phyloP scores from a whole-genome alignment of 2,329 filamentous ascomycete species.

The Sporothrix protearum region DNA sequence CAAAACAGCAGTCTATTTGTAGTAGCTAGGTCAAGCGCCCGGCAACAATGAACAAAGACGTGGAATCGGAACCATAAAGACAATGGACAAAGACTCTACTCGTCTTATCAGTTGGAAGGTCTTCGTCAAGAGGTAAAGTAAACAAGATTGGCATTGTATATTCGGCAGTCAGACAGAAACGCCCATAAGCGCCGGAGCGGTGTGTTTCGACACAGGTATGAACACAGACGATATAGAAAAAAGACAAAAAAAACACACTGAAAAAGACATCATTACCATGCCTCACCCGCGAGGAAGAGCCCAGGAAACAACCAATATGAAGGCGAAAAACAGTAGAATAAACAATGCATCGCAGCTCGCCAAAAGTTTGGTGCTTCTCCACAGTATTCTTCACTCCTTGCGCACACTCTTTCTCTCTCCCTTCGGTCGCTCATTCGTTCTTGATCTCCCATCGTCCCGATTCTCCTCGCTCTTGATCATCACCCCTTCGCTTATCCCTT shows the following conservation, averaged over 20 bases:
- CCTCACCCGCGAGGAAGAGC: conserved; percentile 17
- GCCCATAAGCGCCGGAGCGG: conserved; percentile 15
- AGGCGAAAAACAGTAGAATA: background rate
- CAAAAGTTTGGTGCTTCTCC: background rate
- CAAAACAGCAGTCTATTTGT: background rate
- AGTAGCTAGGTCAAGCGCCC: background rate
- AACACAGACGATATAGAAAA: conserved; percentile 5
- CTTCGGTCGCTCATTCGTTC: background rate
- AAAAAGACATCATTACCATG: conserved; percentile 10
- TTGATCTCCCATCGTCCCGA: background rate
- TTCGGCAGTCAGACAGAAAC: conserved; percentile 6
- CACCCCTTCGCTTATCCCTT: background rate
- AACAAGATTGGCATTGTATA: background rate
- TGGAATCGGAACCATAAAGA: background rate
- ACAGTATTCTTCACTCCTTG: background rate
- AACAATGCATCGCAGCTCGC: background rate
- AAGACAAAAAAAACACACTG: background rate
- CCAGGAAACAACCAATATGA: background rate
- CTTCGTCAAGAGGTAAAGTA: too few relatives aligned
- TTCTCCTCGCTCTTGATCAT: background rate
- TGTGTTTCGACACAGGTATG: conserved; percentile 12
- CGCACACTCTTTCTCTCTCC: background rate
- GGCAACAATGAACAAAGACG: background rate
- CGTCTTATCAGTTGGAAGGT: too few relatives aligned
- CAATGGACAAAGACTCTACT: background rate